Evolutionary conservation across 2,329 filamentous ascomycete genomes (phyloP), one percentile per base, ranked within the genome.

Genomic region (Neonectria hederae): DNA sequence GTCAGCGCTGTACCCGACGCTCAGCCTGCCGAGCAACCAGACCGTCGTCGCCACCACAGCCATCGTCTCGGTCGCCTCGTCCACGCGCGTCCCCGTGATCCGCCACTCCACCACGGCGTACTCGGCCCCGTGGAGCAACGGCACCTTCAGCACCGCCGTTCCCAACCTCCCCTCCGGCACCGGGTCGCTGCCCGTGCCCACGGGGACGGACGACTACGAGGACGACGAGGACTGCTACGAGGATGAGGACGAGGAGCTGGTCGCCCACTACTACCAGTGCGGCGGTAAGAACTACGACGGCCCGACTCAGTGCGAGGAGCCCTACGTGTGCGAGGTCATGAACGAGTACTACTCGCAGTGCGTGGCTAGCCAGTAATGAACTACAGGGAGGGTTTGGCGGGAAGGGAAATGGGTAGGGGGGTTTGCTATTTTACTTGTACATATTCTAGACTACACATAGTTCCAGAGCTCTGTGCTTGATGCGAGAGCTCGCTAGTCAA

Each of bases 271-370:
- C 54, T 66, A 72, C 61, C 70, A 72, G 59, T 72, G 70, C 14
- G 70, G 70, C 1, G 70, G 70, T 10, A 58, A 59, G 2, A 66
- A 65, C 66, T 71, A 64, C 58, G 30, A 53, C 17, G 70, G 70
- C 1, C 32, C 70, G 13, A 72, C 70, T 1, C n/a, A 65, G 62
- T 72, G 70, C 11, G 70, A 72, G 66, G 58, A 58, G 52, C 59
- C 68, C 5, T 72, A 48, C 52, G 54, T 54, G 51, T 72, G 70
- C 42, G 42, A 65, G 4, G 54, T 55, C 57, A 51, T 60, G 22
- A 72, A 72, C 51, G 59, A 69, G 40, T 72, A 57, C 38, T 72
- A 72, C 59, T 65, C 53, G 30, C 70, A 72, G 65, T 72, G 70
- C 13, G 42, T 72, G 14, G 62, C 67, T 45, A 35, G 35, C n/a